A percentile compares a stretch with the other conserved stretches of the same genome.
Conservation (phyloP, 2,329 filamentous ascomycete genomes). For the Colletotrichum nymphaeae region DNA sequence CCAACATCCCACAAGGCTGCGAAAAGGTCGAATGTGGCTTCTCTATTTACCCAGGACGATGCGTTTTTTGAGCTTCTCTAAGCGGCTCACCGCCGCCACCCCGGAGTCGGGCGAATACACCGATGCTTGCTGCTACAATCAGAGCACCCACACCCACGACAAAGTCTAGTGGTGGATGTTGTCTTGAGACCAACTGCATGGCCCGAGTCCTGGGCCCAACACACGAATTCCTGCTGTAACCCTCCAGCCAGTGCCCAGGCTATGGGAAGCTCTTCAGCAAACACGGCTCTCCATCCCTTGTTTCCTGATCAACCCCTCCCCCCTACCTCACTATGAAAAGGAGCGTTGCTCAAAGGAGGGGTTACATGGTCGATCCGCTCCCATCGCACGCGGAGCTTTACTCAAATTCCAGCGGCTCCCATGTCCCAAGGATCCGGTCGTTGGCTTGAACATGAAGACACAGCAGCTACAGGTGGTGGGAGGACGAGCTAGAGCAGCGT, state of each 20-base stretch:
- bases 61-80: neutral
- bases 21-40: neutral
- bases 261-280: constrained; percentile 32
- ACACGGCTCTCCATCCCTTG: constrained; percentile 22
- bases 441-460: constrained; percentile 23
- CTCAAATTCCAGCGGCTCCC: constrained; percentile 16
- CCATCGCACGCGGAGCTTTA: constrained; percentile 22
- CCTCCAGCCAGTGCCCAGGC: constrained; percentile 24
- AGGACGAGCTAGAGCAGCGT: constrained; percentile 8
- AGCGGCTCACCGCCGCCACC: neutral
- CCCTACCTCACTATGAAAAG: constrained; percentile 3
- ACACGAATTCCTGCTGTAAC: constrained; percentile 11
- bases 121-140: neutral
- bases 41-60: neutral
- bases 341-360: constrained; percentile 28
- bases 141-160: constrained; percentile 8
- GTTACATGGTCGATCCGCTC: constrained; percentile 33
- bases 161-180: constrained; percentile 6
- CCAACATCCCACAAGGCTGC: constrained; percentile 10
- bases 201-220: constrained; percentile 19
- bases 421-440: constrained; percentile 35
- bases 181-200: constrained; percentile 26
- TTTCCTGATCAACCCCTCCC: constrained; percentile 20
- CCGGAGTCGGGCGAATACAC: neutral
- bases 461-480: constrained; percentile 4